phyloP scores from a whole-genome alignment of 768 basidiomycete species.

The Pholiota conissans region DNA sequence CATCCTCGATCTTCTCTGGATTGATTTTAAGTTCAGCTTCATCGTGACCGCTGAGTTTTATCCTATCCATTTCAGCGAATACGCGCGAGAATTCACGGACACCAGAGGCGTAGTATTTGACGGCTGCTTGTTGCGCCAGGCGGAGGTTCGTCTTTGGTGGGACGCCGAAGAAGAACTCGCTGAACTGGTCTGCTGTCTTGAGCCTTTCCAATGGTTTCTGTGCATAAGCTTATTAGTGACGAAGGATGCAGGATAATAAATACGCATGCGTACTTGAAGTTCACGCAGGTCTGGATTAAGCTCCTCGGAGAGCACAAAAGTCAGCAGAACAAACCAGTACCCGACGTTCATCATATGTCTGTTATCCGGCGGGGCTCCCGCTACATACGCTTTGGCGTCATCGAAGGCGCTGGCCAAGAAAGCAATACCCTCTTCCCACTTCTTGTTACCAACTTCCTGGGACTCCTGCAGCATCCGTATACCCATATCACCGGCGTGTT shows the following conservation, averaged over 20 bases:
- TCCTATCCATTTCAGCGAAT: slow-evolving; percentile 32
- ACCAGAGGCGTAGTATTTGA: slow-evolving; percentile 44
- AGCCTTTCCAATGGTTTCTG: slow-evolving; percentile 35
- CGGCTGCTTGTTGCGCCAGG: slow-evolving; percentile 51
- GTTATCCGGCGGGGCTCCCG: slow-evolving; percentile 60
- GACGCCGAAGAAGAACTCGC: slow-evolving; percentile 40
- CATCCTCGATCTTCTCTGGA: slow-evolving; percentile 49
- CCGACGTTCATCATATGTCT: slow-evolving; percentile 58
- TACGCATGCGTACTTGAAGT: slow-evolving; percentile 54
- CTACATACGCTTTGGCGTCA: slow-evolving; percentile 56
- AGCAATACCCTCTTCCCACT: slow-evolving; percentile 61
- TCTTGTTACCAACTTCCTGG: slow-evolving; percentile 36
- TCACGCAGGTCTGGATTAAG: slow-evolving; percentile 49
- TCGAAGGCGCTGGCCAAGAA: slow-evolving; percentile 61
- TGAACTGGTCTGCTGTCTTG: slow-evolving; percentile 53
- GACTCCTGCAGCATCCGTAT: slow-evolving; percentile 47
- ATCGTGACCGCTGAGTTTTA: slow-evolving; percentile 24
- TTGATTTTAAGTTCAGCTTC: slow-evolving; percentile 22
- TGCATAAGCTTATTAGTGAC: neutral
- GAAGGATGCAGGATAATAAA: slow-evolving; percentile 7
- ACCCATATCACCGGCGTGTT: slow-evolving; percentile 60
- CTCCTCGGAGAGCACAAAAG: slow-evolving; percentile 51
- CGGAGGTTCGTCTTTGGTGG: slow-evolving; percentile 54
- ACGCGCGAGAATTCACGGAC: slow-evolving; percentile 46
- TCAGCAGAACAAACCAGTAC: slow-evolving; percentile 60